Evolutionary conservation across 352 stramenopile genomes (phyloP).

Genomic region (Phytophthora ohioensis): DNA sequence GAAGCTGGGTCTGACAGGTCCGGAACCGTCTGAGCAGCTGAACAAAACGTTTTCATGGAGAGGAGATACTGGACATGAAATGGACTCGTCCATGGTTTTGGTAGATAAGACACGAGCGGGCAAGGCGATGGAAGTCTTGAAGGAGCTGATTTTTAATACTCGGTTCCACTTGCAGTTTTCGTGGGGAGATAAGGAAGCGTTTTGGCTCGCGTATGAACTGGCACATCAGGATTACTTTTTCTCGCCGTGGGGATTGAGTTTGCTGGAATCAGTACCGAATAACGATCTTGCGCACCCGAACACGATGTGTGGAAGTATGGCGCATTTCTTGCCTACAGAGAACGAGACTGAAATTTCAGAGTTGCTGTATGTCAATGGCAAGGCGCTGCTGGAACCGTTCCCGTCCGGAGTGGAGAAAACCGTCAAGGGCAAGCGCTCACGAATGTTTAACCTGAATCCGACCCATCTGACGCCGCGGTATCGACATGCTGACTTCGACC

Average conservation of each 20-base stretch:
- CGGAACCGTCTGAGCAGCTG: constrained; percentile 49
- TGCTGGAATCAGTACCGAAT: constrained; percentile 49
- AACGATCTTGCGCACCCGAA: constrained; percentile 42
- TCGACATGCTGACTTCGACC: constrained; percentile 33
- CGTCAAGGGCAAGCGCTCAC: constrained; percentile 40
- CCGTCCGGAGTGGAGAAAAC: constrained; percentile 44
- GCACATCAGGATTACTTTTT: constrained; percentile 63
- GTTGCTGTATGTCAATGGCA: constrained; percentile 44
- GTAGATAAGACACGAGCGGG: constrained; percentile 48
- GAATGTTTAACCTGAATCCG: constrained; percentile 56
- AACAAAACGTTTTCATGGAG: constrained; percentile 49
- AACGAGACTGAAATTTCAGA: constrained; percentile 27
- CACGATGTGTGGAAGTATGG: constrained; percentile 55
- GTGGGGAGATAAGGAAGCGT: constrained; percentile 61
- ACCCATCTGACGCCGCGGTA: constrained; percentile 49
- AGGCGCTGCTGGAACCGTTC: constrained; percentile 49
- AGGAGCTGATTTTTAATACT: constrained; percentile 50
- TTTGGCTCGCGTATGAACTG: constrained; percentile 67
- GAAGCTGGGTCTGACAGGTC: constrained; percentile 42
- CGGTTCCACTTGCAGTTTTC: constrained; percentile 58
- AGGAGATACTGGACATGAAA: constrained; percentile 53
- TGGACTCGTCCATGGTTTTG: constrained; percentile 69
- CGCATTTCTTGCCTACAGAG: constrained; percentile 50
- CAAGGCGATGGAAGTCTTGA: constrained; percentile 55
- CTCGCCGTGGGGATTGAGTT: constrained; percentile 51